Percentiles rank a stretch among this genome's conserved stretches.
phyloP scores from a whole-genome alignment of 2,329 filamentous ascomycete species.

The Orbilia quercus region DNA sequence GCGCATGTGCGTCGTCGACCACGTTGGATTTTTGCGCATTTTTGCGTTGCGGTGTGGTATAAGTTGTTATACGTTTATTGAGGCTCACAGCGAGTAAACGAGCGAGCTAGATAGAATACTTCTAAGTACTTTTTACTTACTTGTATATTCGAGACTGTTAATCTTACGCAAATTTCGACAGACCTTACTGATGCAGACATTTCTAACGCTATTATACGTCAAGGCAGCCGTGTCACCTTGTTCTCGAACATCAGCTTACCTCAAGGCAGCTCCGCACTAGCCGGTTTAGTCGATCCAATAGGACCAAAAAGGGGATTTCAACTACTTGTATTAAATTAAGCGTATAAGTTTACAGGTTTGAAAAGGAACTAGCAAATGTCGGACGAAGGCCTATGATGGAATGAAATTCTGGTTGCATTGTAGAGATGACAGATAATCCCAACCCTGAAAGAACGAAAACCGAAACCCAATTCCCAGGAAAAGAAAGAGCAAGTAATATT shows the following conservation, averaged over 20 bases:
- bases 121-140: too few relatives aligned
- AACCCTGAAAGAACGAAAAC: not conserved
- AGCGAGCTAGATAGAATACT: not conserved
- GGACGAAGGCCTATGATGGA: not conserved
- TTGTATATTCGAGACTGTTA: not conserved
- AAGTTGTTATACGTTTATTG: too few relatives aligned
- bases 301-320: not conserved
- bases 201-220: too few relatives aligned
- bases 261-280: too few relatives aligned
- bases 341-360: constrained; percentile 36
- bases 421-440: constrained; percentile 1
- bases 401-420: constrained; percentile 7
- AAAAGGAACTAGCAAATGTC: not conserved
- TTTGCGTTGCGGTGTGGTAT: not conserved
- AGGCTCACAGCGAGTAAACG: not conserved
- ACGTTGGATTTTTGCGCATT: constrained; percentile 3
- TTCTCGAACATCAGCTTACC: too few relatives aligned
- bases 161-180: not conserved
- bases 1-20: not conserved
- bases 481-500: constrained; percentile 3
- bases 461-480: not conserved
- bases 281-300: too few relatives aligned
- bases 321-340: constrained; percentile 37
- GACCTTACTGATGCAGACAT: too few relatives aligned
- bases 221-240: too few relatives aligned